phyloP scores from a whole-genome alignment of 768 basidiomycete genomes.

The Phaeotremella fagi region DNA sequence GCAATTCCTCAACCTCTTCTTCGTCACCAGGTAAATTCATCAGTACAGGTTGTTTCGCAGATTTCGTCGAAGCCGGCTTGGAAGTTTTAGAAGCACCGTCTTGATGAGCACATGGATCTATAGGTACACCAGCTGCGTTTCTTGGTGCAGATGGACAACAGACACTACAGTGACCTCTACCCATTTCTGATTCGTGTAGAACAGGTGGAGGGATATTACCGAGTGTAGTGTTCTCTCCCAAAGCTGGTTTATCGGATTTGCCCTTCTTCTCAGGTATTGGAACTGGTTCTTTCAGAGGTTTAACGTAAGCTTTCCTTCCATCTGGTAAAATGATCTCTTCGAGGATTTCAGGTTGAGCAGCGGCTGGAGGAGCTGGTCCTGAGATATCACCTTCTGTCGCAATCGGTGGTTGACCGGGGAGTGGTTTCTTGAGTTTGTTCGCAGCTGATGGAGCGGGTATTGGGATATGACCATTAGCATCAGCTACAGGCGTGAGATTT shows the following conservation, averaged over 20 bases:
- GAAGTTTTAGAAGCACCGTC: no score
- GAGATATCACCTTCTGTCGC: no score
- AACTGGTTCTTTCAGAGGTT: background rate
- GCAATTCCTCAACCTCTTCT: background rate
- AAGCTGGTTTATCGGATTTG: background rate
- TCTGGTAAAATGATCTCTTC: conserved; percentile 34
- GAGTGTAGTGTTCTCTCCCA: background rate
- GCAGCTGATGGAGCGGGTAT: background rate
- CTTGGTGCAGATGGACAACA: conserved; percentile 35
- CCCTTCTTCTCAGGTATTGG: conserved; percentile 1
- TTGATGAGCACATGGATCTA: conserved; percentile 34
- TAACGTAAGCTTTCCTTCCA: conserved; percentile 26
- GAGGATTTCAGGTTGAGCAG: no score
- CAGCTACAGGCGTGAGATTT: no score
- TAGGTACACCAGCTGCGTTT: conserved; percentile 16
- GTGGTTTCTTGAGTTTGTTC: no score
- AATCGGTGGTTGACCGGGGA: background rate
- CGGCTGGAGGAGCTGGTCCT: background rate
- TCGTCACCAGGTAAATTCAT: background rate
- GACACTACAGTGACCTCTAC: conserved; percentile 26
- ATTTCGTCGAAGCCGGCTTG: no score
- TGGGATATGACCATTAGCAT: background rate
- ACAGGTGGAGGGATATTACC: background rate
- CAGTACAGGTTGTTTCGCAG: no score
- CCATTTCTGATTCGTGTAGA: background rate